These are phyloP conservation scores for Pseudocohnilembus persalinus DNA, from an alignment of 169 alveolate species.

Conservation along the genomic window DNA sequence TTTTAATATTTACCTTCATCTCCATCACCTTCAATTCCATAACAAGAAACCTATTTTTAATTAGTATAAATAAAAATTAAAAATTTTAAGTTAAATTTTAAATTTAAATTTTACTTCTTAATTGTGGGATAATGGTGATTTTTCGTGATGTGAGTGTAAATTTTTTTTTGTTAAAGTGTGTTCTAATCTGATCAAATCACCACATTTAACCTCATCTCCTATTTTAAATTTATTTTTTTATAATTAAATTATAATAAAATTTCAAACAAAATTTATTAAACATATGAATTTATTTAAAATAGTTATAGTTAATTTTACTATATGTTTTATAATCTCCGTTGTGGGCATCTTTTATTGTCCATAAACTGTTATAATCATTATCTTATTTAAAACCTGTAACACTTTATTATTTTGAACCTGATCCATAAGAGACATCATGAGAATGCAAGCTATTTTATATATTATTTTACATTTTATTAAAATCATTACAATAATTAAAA, in stretches of 20 bases:
- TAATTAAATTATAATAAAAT: too few species aligned
- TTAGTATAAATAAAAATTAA: too few species aligned
- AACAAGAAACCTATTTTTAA: conserved; percentile 77
- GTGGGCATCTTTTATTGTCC: conserved; percentile 70
- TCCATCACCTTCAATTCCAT: conserved; percentile 77
- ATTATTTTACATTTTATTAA: too few species aligned
- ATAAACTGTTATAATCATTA: conserved; percentile 61
- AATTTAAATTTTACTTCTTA: too few species aligned
- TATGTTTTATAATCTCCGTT: conserved; percentile 27
- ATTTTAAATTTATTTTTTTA: too few species aligned
- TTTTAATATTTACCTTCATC: conserved; percentile 58
- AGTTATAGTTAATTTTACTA: too few species aligned
- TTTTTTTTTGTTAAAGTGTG: conserved; percentile 70
- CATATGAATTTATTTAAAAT: too few species aligned
- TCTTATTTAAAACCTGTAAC: conserved; percentile 70
- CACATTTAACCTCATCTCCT: conserved; percentile 76
- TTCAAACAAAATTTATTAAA: too few species aligned
- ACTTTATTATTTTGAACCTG: conserved; percentile 72
- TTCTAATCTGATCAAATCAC: conserved; percentile 68
- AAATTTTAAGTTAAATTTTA: too few species aligned
- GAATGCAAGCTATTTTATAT: conserved; percentile 65
- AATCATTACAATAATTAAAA: too few species aligned
- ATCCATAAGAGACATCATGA: conserved; percentile 62
- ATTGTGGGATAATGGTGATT: conserved; percentile 62
- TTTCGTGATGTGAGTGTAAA: conserved; percentile 67